Conservation (phyloP, 2,329 filamentous ascomycete species). For the Penicillium sp. region DNA sequence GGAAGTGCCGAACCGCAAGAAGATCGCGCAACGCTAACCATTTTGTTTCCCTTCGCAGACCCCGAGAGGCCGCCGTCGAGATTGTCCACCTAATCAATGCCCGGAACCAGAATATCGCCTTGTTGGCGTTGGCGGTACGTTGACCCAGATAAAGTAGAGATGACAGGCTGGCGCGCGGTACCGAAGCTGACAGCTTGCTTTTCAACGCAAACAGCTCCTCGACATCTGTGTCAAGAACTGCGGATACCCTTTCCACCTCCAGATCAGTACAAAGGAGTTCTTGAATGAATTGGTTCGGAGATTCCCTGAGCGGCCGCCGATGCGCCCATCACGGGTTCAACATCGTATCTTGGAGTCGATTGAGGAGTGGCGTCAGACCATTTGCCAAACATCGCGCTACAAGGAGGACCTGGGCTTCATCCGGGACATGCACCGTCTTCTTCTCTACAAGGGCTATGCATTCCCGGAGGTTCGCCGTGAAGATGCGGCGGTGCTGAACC, state of each 20-base stretch:
- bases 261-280: slow-evolving; percentile 98
- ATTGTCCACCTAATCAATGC: slow-evolving; percentile 96
- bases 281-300: slow-evolving; percentile 95
- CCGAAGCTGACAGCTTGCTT: slow-evolving; percentile 13
- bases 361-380: slow-evolving; percentile 97
- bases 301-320: slow-evolving; percentile 90
- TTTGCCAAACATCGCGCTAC: slow-evolving; percentile 97
- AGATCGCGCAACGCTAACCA: slow-evolving; percentile 31
- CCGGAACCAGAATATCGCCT: slow-evolving; percentile 90
- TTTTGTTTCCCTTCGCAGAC: slow-evolving; percentile 49
- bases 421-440: slow-evolving; percentile 91
- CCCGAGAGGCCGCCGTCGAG: slow-evolving; percentile 88
- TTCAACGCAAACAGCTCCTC: slow-evolving; percentile 63
- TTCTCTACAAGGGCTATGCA: slow-evolving; percentile 95
- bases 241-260: slow-evolving; percentile 97
- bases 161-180: slow-evolving; percentile 17
- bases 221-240: slow-evolving; percentile 99
- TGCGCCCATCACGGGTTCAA: slow-evolving; percentile 85
- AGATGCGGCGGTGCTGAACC: slow-evolving; percentile 94
- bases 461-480: slow-evolving; percentile 92
- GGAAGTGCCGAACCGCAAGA: background rate
- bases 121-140: slow-evolving; percentile 76
- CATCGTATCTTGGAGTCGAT: slow-evolving; percentile 91
- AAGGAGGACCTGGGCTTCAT: slow-evolving; percentile 97
- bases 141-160: slow-evolving; percentile 7